A percentile compares a stretch with the other conserved stretches of the same genome.
Evolutionary conservation across 257 asterid genomes (phyloP).

Genomic region (Rauvolfia tetraphylla): DNA sequence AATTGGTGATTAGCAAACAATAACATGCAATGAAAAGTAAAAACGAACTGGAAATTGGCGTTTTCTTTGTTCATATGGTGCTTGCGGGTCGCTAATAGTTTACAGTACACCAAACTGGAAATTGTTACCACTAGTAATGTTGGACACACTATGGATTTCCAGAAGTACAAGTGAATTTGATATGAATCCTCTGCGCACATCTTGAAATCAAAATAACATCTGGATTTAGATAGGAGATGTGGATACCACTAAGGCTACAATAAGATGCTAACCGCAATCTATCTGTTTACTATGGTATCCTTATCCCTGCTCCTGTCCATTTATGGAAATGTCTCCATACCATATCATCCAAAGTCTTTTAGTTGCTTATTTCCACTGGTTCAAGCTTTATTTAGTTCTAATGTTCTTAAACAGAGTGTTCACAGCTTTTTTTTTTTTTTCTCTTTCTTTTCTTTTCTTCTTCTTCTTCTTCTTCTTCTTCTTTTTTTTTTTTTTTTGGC

Average conservation of each 20-base stretch:
- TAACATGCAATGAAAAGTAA: too few relatives aligned
- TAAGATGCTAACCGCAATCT: neutral
- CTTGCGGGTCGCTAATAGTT: neutral
- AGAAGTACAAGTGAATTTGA: neutral
- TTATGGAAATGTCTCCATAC: neutral
- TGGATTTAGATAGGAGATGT: neutral
- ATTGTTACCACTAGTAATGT: neutral
- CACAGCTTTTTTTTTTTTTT: neutral
- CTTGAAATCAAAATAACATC: neutral
- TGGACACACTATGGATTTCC: neutral
- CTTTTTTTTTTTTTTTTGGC: neutral
- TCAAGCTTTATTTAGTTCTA: neutral
- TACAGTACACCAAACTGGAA: neutral
- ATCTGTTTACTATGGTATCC: neutral
- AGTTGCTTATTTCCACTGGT: neutral
- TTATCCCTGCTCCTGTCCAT: neutral
- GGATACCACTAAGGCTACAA: neutral
- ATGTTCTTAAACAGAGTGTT: neutral
- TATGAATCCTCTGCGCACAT: neutral
- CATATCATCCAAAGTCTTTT: neutral
- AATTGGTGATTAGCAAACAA: too few relatives aligned
- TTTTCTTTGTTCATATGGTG: too few relatives aligned
- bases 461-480: neutral
- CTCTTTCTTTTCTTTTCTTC: neutral
- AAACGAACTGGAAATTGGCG: too few relatives aligned